Base-by-base conservation (phyloP, 441 rosid species). In the Adansonia grandidieri region DNA sequence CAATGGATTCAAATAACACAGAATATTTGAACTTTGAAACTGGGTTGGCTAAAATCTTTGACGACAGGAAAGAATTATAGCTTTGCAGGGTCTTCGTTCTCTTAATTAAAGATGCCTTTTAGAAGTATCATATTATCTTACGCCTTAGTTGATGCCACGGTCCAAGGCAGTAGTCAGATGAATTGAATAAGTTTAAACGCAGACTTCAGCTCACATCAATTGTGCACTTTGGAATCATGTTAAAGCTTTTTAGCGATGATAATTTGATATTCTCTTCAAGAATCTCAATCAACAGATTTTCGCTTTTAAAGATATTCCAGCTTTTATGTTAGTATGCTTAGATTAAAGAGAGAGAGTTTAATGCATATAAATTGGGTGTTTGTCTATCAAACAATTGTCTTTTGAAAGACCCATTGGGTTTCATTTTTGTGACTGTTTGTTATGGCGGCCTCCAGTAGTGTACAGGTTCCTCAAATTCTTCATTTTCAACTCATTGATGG, bases 401-500 rank as follows among this genome's bases (percentile, higher is more conserved):
- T 74, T 44, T 24, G 50, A 28, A 37, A 37, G 42, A 57, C 19
- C 37, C 5, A 76, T 72, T 8, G 37, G 14, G 60, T 24, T 63
- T 22, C 64, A 19, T 60, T 73, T 37, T 62, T 45, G 47, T 74
- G 65, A 80, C 74, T 71, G 85, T 81, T 54, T 81, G 40, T 37
- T 73, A 91, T 88, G 95, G 91, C 91, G 58, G 79, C 91, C 78
- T 68, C 82, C 63, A 40, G 78, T 74, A 69, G 58, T 8, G 71
- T 74, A 47, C 82, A 68, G 77, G 74, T 80, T 48, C 84, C 83
- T 32, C 67, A 83, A 80, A 74, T 80, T 71, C 86, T 80, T 58
- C 77, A 77, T 61, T 91, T 89, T 81, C 89, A 91, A 85, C 89
- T 89, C n/a, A 78, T 86, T 67, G 92, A 87, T 75, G 89, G 90